Percentiles rank a stretch among this genome's conserved stretches.
Evolutionary conservation across 2,329 filamentous ascomycete genomes (phyloP).

Genomic region (Trichophyton simii): DNA sequence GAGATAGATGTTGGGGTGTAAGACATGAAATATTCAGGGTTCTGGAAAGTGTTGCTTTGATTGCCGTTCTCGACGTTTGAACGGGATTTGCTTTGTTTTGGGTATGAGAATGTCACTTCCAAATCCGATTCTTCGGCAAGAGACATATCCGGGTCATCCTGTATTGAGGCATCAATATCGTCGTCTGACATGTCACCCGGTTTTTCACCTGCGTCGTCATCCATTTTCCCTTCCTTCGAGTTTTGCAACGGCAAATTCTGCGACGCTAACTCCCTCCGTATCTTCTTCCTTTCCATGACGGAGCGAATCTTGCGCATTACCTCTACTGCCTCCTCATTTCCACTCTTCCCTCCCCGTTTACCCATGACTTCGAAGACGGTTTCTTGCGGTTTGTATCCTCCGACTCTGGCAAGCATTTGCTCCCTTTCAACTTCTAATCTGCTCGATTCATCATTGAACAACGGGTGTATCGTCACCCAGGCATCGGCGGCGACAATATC

Average conservation of each 20-base stretch:
- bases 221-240: constrained; percentile 5
- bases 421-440: constrained; percentile 59
- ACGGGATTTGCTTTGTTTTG: constrained; percentile 29
- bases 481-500: constrained; percentile 57
- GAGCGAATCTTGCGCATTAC: constrained; percentile 34
- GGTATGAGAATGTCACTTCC: constrained; percentile 58
- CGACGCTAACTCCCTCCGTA: constrained; percentile 17
- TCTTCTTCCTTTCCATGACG: constrained; percentile 32
- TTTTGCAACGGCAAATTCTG: constrained; percentile 20
- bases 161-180: constrained; percentile 22
- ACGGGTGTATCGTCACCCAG: constrained; percentile 63
- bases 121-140: constrained; percentile 51
- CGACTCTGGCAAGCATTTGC: constrained; percentile 78
- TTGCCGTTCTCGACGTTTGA: constrained; percentile 29
- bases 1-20: constrained; percentile 76
- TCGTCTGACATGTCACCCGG: constrained; percentile 28
- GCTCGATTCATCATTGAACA: constrained; percentile 59
- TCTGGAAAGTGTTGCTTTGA: constrained; percentile 49
- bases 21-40: constrained; percentile 89
- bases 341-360: constrained; percentile 52
- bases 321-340: constrained; percentile 54
- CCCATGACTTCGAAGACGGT: constrained; percentile 94
- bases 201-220: constrained; percentile 32
- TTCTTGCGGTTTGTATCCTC: constrained; percentile 76
- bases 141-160: background rate